Evolutionary conservation across 139 green algal genomes (phyloP).

Genomic region (Monoraphidium neglectum): DNA sequence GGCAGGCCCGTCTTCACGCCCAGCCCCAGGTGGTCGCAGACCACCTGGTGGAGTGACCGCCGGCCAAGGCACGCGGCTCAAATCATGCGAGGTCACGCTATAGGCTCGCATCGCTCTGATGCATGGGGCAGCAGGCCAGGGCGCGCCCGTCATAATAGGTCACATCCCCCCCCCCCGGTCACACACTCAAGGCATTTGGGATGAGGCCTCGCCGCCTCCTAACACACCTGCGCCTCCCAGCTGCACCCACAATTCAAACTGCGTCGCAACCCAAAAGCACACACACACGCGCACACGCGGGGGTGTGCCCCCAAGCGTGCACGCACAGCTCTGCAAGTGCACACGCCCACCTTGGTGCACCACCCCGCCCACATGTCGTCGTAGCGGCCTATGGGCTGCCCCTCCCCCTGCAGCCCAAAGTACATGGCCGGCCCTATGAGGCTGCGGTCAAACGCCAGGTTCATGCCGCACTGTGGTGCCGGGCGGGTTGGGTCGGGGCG

Average conservation of each 20-base stretch:
- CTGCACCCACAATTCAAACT: not conserved
- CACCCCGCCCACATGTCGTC: conserved; percentile 99
- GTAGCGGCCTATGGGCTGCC: conserved; percentile 94
- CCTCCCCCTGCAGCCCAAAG: conserved; percentile 98
- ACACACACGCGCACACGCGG: not conserved
- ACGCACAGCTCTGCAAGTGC: too few relatives aligned
- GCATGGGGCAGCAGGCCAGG: too few relatives aligned
- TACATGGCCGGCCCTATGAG: conserved; percentile 96
- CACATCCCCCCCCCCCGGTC: too few relatives aligned
- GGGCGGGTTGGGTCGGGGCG: too few relatives aligned
- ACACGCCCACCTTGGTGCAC: conserved; percentile 80
- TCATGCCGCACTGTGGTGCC: conserved; percentile 99
- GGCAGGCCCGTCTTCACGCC: conserved; percentile 96
- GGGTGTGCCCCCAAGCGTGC: too few relatives aligned
- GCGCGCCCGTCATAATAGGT: too few relatives aligned
- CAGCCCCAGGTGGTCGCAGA: conserved; percentile 91
- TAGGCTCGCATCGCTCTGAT: too few relatives aligned
- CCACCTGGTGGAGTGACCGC: too few relatives aligned
- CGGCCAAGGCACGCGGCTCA: too few relatives aligned
- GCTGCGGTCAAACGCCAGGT: conserved; percentile 92
- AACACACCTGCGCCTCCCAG: not conserved
- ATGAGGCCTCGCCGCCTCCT: too few relatives aligned
- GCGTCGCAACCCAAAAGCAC: not conserved
- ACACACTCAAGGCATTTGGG: too few relatives aligned
- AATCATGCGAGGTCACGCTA: too few relatives aligned